Evolutionary conservation across 192 early-diverging fungal species (phyloP).

Genomic region (Coemansia sp.): DNA sequence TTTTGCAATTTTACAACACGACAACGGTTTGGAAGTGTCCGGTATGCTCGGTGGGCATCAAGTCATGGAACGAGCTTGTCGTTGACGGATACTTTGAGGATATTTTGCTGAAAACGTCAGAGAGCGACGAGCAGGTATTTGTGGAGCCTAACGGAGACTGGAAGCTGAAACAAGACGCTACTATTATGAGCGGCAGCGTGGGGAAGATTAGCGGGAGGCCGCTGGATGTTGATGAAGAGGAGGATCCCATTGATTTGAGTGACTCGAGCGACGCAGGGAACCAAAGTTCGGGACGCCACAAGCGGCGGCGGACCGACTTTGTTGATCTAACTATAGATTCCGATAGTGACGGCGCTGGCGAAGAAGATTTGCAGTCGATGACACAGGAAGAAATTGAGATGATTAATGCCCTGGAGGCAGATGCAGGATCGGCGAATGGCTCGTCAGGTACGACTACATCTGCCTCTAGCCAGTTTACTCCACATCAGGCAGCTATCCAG

Average conservation of each 20-base stretch:
- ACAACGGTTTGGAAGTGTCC: constrained; percentile 73
- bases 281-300: constrained; percentile 8
- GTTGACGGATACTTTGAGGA: constrained; percentile 66
- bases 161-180: constrained; percentile 32
- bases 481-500: no score
- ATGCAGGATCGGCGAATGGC: background rate
- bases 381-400: constrained; percentile 45
- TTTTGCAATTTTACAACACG: constrained; percentile 70
- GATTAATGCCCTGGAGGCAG: constrained; percentile 15
- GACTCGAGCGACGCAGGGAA: constrained; percentile 9
- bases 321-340: constrained; percentile 67
- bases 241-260: constrained; percentile 33
- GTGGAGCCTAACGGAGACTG: constrained; percentile 41
- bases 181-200: constrained; percentile 45
- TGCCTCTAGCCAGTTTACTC: background rate
- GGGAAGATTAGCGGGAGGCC: background rate
- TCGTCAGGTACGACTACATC: background rate
- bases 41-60: constrained; percentile 63
- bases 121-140: constrained; percentile 40
- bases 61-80: constrained; percentile 59
- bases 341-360: constrained; percentile 20
- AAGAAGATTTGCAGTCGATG: constrained; percentile 23
- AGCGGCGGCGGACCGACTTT: constrained; percentile 56
- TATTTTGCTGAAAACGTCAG: constrained; percentile 33
- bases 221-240: constrained; percentile 14